Percentiles rank a stretch among this genome's conserved stretches.
These are phyloP conservation scores for Xanthoparmelia taractica DNA, from an alignment of 495 filamentous ascomycete species.

Conservation along the genomic window DNA sequence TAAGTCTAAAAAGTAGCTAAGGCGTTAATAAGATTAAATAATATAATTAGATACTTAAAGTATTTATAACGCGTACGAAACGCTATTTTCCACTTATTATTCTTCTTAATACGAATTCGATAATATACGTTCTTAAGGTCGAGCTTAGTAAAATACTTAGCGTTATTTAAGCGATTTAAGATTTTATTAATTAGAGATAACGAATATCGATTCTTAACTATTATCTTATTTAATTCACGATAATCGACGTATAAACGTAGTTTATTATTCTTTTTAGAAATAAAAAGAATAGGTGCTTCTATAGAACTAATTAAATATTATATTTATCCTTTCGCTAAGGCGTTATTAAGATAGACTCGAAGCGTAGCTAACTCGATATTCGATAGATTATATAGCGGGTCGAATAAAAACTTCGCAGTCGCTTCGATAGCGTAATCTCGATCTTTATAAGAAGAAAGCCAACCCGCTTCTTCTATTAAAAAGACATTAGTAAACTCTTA, in stretches of 20 bases:
- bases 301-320: neutral
- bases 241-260: constrained; percentile 23
- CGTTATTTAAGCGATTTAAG: constrained; percentile 5
- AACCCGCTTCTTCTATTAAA: neutral
- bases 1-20: neutral
- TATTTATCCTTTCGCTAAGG: constrained; percentile 9
- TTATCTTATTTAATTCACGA: constrained; percentile 19
- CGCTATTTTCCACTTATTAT: constrained; percentile 24
- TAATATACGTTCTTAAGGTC: constrained; percentile 25
- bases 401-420: neutral
- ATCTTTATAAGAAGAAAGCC: neutral
- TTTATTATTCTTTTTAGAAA: constrained; percentile 13
- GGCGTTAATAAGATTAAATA: constrained; percentile 12
- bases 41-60: constrained; percentile 25
- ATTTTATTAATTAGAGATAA: constrained; percentile 20
- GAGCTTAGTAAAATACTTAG: constrained; percentile 24
- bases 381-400: neutral
- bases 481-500: constrained; percentile 2
- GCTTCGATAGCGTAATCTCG: constrained; percentile 9
- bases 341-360: neutral
- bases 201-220: constrained; percentile 19
- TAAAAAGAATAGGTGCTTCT: constrained; percentile 3
- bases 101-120: constrained; percentile 16
- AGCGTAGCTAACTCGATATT: neutral
- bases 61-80: constrained; percentile 9